Percentiles rank a stretch among this genome's conserved stretches.
These are phyloP conservation scores for Erigeron canadensis DNA, from an alignment of 129 eudicot species.

Conservation along the genomic window DNA sequence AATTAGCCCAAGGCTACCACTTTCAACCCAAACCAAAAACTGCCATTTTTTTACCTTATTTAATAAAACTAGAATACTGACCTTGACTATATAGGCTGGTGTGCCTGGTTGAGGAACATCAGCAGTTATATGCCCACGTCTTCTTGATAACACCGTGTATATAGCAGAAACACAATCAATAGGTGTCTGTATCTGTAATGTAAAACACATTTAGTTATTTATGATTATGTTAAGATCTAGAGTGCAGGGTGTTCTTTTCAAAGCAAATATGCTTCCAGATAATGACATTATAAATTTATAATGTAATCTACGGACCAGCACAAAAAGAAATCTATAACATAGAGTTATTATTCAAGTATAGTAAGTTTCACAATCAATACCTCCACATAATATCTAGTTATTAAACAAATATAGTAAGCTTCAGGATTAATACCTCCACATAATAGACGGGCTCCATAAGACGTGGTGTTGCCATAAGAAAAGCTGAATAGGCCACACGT, in stretches of 20 bases:
- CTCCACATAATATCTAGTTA: conserved; percentile 51
- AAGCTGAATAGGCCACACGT: conserved; percentile 96
- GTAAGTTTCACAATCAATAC: conserved; percentile 34
- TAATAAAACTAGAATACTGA: conserved; percentile 30
- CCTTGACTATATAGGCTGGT: conserved; percentile 98
- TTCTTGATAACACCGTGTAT: conserved; percentile 84
- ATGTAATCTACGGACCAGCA: background rate
- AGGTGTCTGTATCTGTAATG: conserved; percentile 97
- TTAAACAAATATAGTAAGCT: background rate
- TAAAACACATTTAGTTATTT: background rate
- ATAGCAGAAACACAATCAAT: conserved; percentile 94
- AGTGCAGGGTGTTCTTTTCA: no score
- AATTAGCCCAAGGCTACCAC: background rate
- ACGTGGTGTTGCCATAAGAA: conserved; percentile 99
- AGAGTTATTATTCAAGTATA: background rate
- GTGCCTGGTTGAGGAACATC: conserved; percentile 99
- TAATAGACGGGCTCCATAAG: conserved; percentile 98
- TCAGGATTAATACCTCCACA: conserved; percentile 64
- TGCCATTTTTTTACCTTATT: background rate
- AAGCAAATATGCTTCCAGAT: no score
- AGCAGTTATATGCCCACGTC: conserved; percentile 98
- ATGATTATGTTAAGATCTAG: background rate
- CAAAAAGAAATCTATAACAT: background rate
- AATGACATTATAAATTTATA: no score
- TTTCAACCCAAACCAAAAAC: background rate